Conservation (phyloP, 2,329 filamentous ascomycete species). For the Aspergillus sp. region DNA sequence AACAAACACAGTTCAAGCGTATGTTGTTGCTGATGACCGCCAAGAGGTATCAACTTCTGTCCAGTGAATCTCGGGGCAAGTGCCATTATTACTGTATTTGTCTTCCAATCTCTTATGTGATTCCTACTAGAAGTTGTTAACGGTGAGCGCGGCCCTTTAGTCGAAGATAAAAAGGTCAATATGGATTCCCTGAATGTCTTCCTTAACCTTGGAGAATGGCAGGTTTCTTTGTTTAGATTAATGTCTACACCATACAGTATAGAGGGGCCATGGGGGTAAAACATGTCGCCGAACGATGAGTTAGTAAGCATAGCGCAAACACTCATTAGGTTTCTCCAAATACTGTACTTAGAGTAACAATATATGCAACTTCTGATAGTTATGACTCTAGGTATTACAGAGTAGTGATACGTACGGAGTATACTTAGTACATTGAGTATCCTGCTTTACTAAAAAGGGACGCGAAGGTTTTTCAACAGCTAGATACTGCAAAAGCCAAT, state of each 20-base stretch:
- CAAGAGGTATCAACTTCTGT: slow-evolving; percentile 38
- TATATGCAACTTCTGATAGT: neutral
- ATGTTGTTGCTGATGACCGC: slow-evolving; percentile 26
- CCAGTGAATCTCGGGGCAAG: slow-evolving; percentile 61
- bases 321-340: too few relatives aligned
- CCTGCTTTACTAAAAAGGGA: neutral
- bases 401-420: neutral
- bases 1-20: slow-evolving; percentile 41
- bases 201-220: too few relatives aligned
- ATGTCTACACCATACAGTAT: too few relatives aligned
- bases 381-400: neutral
- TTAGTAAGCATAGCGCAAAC: too few relatives aligned
- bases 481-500: neutral
- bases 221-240: too few relatives aligned
- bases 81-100: slow-evolving; percentile 47
- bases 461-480: neutral
- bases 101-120: too few relatives aligned
- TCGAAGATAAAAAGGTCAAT: too few relatives aligned
- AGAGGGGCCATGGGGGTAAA: too few relatives aligned
- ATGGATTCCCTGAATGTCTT: too few relatives aligned
- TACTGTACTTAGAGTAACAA: neutral
- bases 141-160: too few relatives aligned
- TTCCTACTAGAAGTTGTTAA: neutral
- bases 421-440: neutral
- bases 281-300: too few relatives aligned